Evolutionary conservation across 768 basidiomycete species (phyloP).

Genomic region (Boletus edulis): DNA sequence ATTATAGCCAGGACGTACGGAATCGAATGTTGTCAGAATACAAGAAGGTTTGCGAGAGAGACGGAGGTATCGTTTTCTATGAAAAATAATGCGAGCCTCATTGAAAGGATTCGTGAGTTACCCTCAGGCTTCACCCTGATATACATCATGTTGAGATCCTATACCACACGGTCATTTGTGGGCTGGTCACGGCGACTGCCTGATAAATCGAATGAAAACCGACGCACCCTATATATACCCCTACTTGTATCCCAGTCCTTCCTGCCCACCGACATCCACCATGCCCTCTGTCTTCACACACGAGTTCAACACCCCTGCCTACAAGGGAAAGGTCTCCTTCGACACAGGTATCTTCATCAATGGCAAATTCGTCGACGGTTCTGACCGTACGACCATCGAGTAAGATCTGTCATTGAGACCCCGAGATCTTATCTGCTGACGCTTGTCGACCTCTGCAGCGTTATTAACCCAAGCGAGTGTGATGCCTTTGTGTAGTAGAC

Average conservation of each 20-base stretch:
- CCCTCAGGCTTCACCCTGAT: too few species aligned
- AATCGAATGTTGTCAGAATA: too few species aligned
- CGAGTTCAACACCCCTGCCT: slow-evolving; percentile 52
- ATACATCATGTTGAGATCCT: too few species aligned
- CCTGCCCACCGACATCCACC: slow-evolving; percentile 7
- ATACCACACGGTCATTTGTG: too few species aligned
- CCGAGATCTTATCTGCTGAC: not conserved
- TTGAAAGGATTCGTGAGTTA: too few species aligned
- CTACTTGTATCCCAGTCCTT: not conserved
- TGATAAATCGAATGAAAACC: too few species aligned
- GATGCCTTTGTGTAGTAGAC: not conserved
- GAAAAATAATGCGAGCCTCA: too few species aligned
- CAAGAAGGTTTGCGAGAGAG: too few species aligned
- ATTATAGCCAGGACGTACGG: too few species aligned
- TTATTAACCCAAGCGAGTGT: slow-evolving; percentile 53
- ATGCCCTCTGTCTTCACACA: slow-evolving; percentile 47
- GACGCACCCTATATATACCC: slow-evolving; percentile 16
- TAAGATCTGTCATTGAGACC: slow-evolving; percentile 32
- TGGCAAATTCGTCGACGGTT: slow-evolving; percentile 61
- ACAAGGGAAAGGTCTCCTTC: slow-evolving; percentile 56
- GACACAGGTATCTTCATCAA: slow-evolving; percentile 72
- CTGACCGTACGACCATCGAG: slow-evolving; percentile 61
- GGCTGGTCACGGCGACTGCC: too few species aligned
- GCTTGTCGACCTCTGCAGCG: slow-evolving; percentile 32
- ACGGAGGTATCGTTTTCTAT: too few species aligned